These are phyloP conservation scores for Diutina scorzettiae DNA, from an alignment of 1,139 yeast genomes.

Conservation along the genomic window DNA sequence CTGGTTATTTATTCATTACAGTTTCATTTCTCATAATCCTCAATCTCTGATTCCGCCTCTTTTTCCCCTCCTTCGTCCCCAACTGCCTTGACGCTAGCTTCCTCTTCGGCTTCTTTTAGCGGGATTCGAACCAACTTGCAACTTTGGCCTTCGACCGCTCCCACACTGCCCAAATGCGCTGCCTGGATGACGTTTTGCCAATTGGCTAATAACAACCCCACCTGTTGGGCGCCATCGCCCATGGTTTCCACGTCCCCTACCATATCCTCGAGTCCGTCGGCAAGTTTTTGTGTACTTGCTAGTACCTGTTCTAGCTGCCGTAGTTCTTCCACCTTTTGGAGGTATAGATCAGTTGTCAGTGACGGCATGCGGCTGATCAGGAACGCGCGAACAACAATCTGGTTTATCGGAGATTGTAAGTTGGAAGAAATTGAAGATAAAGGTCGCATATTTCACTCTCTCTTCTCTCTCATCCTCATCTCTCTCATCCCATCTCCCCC, in stretches of 20 bases:
- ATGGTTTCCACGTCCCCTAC: constrained; percentile 37
- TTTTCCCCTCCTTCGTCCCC: not conserved
- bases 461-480: no score
- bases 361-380: not conserved
- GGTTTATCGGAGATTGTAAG: no score
- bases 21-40: no score
- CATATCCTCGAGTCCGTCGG: constrained; percentile 35
- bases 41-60: not conserved
- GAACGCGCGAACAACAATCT: no score
- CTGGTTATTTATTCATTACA: no score
- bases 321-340: constrained; percentile 38
- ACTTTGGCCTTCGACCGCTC: not conserved
- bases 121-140: not conserved
- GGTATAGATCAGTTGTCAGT: constrained; percentile 13
- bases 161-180: not conserved
- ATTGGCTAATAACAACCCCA: constrained; percentile 43
- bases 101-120: not conserved
- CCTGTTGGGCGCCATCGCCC: constrained; percentile 48
- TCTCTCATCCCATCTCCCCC: no score
- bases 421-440: no score
- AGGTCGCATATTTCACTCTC: no score
- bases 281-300: constrained; percentile 15
- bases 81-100: not conserved
- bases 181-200: constrained; percentile 48
- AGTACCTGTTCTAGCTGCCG: constrained; percentile 30